Base-by-base conservation (phyloP, 2,329 filamentous ascomycete genomes). In the Huntiella moniliformis region DNA sequence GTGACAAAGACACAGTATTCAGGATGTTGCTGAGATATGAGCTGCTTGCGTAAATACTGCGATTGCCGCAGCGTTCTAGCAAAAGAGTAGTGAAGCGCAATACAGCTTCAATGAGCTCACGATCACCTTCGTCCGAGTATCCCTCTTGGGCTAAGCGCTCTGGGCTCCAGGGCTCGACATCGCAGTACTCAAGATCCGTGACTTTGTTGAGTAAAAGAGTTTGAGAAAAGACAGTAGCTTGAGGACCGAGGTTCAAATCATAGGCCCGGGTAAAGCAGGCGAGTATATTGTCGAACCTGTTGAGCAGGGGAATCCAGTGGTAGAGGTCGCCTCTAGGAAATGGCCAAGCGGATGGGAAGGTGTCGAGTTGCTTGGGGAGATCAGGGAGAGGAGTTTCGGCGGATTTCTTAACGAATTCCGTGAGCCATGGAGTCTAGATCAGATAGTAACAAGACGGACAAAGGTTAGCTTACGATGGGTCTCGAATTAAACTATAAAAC, bases 281-380 rank as follows among this genome's bases (percentile, higher is more conserved):
- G 36, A 98, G 67, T 52, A 96, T 77, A 56, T 74, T 75, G 62
- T 98, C 91, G 61, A 98, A 96, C 48, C 86, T 79, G 61, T 98
- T 93, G 50, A 98, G 66, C 17, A 94, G 72, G 22, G 83, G 79
- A 53, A 98, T 95, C 92, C 92, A 98, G 67, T 98, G 88, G 60
- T 96, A 96, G 28, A 96, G 68, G 60, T 98, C 91, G 50, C 91
- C 92, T 60, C 88, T 77, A 35, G 88, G 88, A 57, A 96, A 93
- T 2, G 87, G 86, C 91, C 91, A 98, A 71, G 79, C 71, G 52
- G 79, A 78, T 49, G 88, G 86, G 59, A 96, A 96, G 47, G 72
- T 74, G 55, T 71, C 70, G 53, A 98, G 79, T 53, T 81, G 74
- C 55, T 74, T 66, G 54, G 85, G 83, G 53, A 98, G 71, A 58